Base-by-base conservation (phyloP, 805 yeast species). In the Spencermartinsiella europaea region DNA sequence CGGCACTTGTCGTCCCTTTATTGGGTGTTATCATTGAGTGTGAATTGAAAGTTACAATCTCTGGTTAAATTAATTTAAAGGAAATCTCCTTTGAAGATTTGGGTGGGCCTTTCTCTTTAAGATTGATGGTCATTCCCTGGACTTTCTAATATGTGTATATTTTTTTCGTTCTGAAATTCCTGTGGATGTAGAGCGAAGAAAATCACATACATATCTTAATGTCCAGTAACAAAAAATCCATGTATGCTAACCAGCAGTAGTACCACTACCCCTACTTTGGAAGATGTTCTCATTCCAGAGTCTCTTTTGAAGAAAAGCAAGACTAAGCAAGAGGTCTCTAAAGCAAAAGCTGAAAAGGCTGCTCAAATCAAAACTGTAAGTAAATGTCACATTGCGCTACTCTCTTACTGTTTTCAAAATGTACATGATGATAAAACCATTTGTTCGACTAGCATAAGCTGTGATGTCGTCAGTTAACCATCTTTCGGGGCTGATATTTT, bases 401-500 rank as follows among this genome's bases (percentile, higher is more conserved):
- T 14, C 25, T 16, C 15, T 22, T 17, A 8, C 14, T 12, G 15
- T 17, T 16, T n/a, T 12, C n/a, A 12, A 15, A 15, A 5, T 27
- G 25, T 38, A 34, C 38, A 44, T 70, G 75, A 69, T 77, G 81
- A 78, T 72, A 76, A 76, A 70, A 66, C 68, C 66, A 65, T 62
- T 64, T 69, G 67, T 68, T 71, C 73, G 82, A 75, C 86, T 80
- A 81, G 85, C 83, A 66, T 51, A 59, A 56, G 76, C 87, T 55
- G 77, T 81, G 87, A 64, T 78, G 88, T 80, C 76, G 71, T 73
- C 69, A 44, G 79, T 79, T 79, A 81, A 82, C 88, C 88, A 82
- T 82, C 88, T 82, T 82, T 82, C 88, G 88, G 87, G 86, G 69
- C 86, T 80, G 86, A 80, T 65, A n/a, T 46, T 17, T 31, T 36